Evolutionary conservation across 768 basidiomycete species (phyloP).

Genomic region (Asterophora parasitica): DNA sequence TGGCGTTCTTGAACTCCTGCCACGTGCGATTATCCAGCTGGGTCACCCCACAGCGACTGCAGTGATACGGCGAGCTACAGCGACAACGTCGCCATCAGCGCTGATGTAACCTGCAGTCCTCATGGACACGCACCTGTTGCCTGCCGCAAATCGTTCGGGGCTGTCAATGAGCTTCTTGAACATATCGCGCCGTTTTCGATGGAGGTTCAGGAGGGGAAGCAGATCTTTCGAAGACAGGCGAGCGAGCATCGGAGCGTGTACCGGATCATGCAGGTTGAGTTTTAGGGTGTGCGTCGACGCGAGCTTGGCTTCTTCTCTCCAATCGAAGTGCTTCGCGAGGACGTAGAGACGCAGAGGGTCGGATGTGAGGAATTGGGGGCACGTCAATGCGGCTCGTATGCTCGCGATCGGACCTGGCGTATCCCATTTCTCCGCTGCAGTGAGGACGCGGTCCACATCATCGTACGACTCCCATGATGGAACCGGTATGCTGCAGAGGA

Average conservation of each 20-base stretch:
- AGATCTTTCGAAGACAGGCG: conserved; percentile 49
- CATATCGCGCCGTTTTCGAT: conserved; percentile 46
- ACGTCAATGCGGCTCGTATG: conserved; percentile 48
- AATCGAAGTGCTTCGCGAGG: conserved; percentile 57
- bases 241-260: conserved; percentile 38
- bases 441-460: conserved; percentile 48
- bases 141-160: conserved; percentile 53
- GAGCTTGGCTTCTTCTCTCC: conserved; percentile 50
- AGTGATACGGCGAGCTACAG: conserved; percentile 34
- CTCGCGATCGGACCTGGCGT: conserved; percentile 55
- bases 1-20: conserved; percentile 54
- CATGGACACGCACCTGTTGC: conserved; percentile 32
- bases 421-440: conserved; percentile 68
- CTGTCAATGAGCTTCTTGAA: conserved; percentile 50
- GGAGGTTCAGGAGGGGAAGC: conserved; percentile 52
- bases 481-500: conserved; percentile 52
- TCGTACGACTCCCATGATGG: conserved; percentile 46
- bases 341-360: conserved; percentile 49
- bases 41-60: conserved; percentile 49
- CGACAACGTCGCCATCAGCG: background rate
- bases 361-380: conserved; percentile 39
- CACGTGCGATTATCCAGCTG: conserved; percentile 55
- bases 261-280: conserved; percentile 42
- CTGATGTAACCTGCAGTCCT: background rate
- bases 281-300: conserved; percentile 56